phyloP scores from a whole-genome alignment of 495 filamentous ascomycete species.

The Hypoxylon trugodes region DNA sequence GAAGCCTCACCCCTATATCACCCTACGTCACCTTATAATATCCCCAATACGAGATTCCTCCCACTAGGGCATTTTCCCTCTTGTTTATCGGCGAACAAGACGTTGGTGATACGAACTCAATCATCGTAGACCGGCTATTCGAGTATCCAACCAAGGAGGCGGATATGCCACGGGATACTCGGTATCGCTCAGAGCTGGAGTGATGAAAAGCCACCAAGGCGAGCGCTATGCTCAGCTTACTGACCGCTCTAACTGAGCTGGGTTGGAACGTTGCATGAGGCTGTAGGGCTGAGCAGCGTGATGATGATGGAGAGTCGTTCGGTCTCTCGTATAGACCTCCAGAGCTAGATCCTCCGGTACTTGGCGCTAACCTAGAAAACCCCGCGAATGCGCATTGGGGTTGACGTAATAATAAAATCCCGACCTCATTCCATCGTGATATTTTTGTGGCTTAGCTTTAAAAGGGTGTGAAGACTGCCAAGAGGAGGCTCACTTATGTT shows the following conservation, averaged over 20 bases:
- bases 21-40: neutral
- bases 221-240: constrained; percentile 15
- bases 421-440: neutral
- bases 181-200: constrained; percentile 4
- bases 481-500: constrained; percentile 8
- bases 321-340: constrained; percentile 9
- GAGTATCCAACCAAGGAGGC: neutral
- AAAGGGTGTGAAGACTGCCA: constrained; percentile 1
- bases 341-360: constrained; percentile 1
- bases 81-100: constrained; percentile 1
- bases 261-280: constrained; percentile 36
- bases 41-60: constrained; percentile 1
- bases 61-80: neutral
- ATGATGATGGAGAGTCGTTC: neutral
- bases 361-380: neutral
- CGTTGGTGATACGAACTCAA: constrained; percentile 1
- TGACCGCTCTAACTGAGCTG: neutral
- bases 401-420: neutral
- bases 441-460: constrained; percentile 11
- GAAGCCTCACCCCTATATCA: constrained; percentile 5
- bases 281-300: constrained; percentile 27
- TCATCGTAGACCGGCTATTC: neutral
- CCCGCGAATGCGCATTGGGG: neutral
- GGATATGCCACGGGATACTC: constrained; percentile 1
- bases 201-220: constrained; percentile 1